Base-by-base conservation (phyloP, 768 basidiomycete species). In the Cystoderma amianthinum region DNA sequence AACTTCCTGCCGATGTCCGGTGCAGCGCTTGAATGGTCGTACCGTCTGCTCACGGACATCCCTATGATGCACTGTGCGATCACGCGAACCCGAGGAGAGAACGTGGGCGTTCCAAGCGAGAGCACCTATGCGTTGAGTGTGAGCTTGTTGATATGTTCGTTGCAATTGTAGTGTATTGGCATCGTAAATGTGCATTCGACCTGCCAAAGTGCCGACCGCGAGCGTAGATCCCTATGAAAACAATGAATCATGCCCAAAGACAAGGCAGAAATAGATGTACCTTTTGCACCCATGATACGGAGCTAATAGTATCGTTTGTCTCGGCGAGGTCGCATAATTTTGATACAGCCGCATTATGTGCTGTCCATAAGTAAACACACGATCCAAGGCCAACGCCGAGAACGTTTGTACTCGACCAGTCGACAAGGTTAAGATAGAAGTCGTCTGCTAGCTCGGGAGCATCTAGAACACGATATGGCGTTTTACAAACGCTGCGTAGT, bases 381-480 rank as follows among this genome's bases (percentile, higher is more conserved):
- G 82, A 70, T 2, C 85, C 89, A 5, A 99, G 72, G 2, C 94
- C 95, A 5, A 98, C 96, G 2, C 88, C 94, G 0, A 98, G 79
- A 0, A 97, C 82, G 55, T 98, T 98, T 3, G 89, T 94, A 40
- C 82, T 85, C 2, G 87, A 90, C 96, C 96, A 98, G 48, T 97
- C 94, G 17, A 98, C 93, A 9, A 98, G 74, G 55, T 98, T 98
- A 47, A 99, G 83, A 55, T 99, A 98, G 61, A 97, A 99, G 60
- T 99, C 95, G 57, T 98, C 95, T 20, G 92, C 91, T 10, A 99
- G 78, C 42, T 98, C 94, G 0, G 95, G 96, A 5, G 95, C 95
- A 57, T 99, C 95, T 23, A 98, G 76, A 1, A 97, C 95, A 44
- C 96, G 81, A 67, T 95, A 98, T 2, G 95, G 95, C 0, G 94